Conservation (phyloP, 1,284 basidiomycete genomes). For the Sanghuangporus weigelae region DNA sequence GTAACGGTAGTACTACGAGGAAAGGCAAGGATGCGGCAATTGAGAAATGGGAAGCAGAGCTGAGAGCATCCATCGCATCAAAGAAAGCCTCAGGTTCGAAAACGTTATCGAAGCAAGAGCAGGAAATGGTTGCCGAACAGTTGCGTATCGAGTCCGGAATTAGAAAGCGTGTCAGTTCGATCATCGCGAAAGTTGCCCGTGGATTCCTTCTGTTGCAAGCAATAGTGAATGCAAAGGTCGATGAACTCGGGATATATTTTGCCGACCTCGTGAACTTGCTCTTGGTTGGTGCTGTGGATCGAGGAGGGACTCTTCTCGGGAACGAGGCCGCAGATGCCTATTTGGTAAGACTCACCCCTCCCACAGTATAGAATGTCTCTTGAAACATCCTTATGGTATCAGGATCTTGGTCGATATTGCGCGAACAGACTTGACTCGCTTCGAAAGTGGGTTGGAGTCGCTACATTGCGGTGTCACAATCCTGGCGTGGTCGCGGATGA, state of each 20-base stretch:
- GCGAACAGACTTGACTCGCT: constrained; percentile 69
- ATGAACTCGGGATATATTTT: constrained; percentile 54
- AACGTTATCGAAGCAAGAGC: constrained; percentile 78
- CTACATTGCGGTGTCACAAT: constrained; percentile 69
- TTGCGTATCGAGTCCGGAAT: constrained; percentile 71
- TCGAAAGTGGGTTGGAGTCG: constrained; percentile 71
- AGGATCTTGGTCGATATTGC: constrained; percentile 62
- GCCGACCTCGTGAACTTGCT: constrained; percentile 56
- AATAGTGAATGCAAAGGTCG: constrained; percentile 54
- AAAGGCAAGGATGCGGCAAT: constrained; percentile 87
- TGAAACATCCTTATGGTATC: neutral
- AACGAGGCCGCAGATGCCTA: constrained; percentile 68
- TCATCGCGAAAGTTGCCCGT: constrained; percentile 55
- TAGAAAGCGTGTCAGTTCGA: constrained; percentile 49
- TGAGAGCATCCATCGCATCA: constrained; percentile 76
- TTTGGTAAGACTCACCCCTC: constrained; percentile 44
- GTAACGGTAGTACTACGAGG: constrained; percentile 45
- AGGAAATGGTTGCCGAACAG: constrained; percentile 74
- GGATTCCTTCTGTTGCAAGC: constrained; percentile 66
- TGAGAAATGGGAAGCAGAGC: constrained; percentile 89
- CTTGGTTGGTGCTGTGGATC: constrained; percentile 58
- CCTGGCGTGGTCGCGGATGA: constrained; percentile 69
- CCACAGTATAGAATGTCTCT: neutral
- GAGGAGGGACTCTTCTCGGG: constrained; percentile 58
- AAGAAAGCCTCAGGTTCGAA: constrained; percentile 52